Conservation (phyloP, 345 rosid genomes). For the Citrus reticulata region DNA sequence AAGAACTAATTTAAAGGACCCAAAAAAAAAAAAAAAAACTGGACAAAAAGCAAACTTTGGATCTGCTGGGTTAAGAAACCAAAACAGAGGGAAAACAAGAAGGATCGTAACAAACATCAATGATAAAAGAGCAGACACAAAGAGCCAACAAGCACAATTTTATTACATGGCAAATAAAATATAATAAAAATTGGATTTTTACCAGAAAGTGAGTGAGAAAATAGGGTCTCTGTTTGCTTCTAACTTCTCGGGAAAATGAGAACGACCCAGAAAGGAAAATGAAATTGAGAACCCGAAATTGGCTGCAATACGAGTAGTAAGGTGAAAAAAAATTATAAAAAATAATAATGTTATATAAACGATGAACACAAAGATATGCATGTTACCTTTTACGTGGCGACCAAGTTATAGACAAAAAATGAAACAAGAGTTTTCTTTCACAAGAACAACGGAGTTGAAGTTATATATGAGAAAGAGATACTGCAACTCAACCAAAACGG, state of each 20-base stretch:
- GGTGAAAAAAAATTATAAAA: not conserved
- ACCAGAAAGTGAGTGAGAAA: not conserved
- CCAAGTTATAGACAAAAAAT: not conserved
- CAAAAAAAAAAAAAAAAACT: not conserved
- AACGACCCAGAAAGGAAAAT: not conserved
- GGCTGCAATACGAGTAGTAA: not conserved
- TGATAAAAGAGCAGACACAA: not conserved
- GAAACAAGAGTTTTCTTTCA: not conserved
- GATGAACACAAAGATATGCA: not conserved
- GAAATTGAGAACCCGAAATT: not conserved
- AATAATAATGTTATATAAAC: not conserved
- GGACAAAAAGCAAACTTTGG: not conserved
- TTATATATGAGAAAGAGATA: not conserved
- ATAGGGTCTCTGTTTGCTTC: not conserved
- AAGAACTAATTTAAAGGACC: not conserved
- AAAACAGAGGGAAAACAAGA: not conserved
- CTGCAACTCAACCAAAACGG: not conserved
- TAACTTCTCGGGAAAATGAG: not conserved
- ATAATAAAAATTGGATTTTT: not conserved
- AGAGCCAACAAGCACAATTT: not conserved
- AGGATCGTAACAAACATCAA: slow-evolving; percentile 3
- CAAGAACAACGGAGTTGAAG: not conserved
- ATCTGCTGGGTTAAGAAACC: not conserved
- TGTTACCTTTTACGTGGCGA: not conserved
- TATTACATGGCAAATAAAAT: not conserved